These are phyloP conservation scores for Coffea humblotiana DNA, from an alignment of 305 asterid genomes.

Conservation along the genomic window DNA sequence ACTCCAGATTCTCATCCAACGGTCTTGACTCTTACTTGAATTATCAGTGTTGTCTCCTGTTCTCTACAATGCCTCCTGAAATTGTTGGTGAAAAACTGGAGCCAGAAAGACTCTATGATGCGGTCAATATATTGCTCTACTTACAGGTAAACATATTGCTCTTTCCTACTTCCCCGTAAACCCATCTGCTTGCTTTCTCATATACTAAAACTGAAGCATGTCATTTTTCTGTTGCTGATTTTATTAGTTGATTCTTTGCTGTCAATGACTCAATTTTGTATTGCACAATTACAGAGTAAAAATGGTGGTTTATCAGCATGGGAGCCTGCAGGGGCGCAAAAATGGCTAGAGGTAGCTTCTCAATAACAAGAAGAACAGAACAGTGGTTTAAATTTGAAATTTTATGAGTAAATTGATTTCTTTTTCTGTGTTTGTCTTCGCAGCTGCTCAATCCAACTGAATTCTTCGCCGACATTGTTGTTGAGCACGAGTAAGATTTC, in stretches of 20 bases:
- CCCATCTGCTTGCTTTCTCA: neutral
- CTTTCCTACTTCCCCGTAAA: neutral
- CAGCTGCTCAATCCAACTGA: conserved; percentile 89
- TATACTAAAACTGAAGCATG: neutral
- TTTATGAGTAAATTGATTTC: neutral
- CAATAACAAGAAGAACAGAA: neutral
- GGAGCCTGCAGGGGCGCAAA: conserved; percentile 89
- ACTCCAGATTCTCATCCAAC: neutral
- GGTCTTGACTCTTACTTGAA: neutral
- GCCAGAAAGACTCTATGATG: conserved; percentile 56
- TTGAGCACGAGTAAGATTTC: conserved; percentile 83
- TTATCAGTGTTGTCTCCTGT: conserved; percentile 76
- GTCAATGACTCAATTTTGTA: neutral
- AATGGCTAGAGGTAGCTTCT: conserved; percentile 74
- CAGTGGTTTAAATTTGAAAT: neutral
- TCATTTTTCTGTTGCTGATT: neutral
- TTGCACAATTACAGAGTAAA: conserved; percentile 58
- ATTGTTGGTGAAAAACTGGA: conserved; percentile 72
- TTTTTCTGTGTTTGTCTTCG: conserved; percentile 1
- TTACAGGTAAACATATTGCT: conserved; percentile 53
- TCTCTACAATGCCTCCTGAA: conserved; percentile 76
- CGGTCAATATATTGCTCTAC: conserved; percentile 73
- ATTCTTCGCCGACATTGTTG: conserved; percentile 66
- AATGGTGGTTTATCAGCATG: conserved; percentile 89
- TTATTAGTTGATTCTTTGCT: neutral